Evolutionary conservation across 2,329 filamentous ascomycete genomes (phyloP), one percentile per base, ranked within the genome.

Genomic region (Rhynchosporium secalis): DNA sequence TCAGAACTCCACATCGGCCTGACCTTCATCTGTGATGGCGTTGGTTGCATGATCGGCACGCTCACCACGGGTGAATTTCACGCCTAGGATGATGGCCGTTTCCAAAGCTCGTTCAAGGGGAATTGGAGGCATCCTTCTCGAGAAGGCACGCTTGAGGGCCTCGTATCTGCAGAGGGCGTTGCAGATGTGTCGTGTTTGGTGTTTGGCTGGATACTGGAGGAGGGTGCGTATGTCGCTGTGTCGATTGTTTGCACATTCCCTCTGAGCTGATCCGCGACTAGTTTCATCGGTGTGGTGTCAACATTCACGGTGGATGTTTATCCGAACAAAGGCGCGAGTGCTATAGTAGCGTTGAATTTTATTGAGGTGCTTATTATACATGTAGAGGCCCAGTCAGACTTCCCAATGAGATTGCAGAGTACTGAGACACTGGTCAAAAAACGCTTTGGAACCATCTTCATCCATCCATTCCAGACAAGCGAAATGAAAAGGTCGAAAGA

Each of bases 71-170:
- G 88, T 0, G 78, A 79, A 2, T 67, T 85, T 1, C 80, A 90
- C 41, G 89, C 91, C 72, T 81, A 81, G 75, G 90, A 90, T 72
- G 92, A 87, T 71, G 79, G 81, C 1, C 82, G 86, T 1, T 80
- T 66, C 38, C 65, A 69, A 31, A 57, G 47, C 5, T 60, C 43
- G 4, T 67, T 62, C 33, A 54, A 46, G 12, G 68, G 67, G 1
- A 6, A 46, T 62, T 4, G 67, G 68, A 1, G 75, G 78, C 56
- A 80, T 81, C 54, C 75, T 77, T 0, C 72, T 81, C 41, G 77
- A 78, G 63, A 68, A 69, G 31, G 71, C 74, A 40, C 65, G 75
- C 12, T 69, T 79, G 56, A 70, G 73, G 46, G 70, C 70, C 0
- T 29, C 70, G 10, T 76, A 72, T 70, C 73, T 75, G 65, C 73